phyloP scores from a whole-genome alignment of 805 yeast genomes.

The Zygosaccharomyces bisporus region DNA sequence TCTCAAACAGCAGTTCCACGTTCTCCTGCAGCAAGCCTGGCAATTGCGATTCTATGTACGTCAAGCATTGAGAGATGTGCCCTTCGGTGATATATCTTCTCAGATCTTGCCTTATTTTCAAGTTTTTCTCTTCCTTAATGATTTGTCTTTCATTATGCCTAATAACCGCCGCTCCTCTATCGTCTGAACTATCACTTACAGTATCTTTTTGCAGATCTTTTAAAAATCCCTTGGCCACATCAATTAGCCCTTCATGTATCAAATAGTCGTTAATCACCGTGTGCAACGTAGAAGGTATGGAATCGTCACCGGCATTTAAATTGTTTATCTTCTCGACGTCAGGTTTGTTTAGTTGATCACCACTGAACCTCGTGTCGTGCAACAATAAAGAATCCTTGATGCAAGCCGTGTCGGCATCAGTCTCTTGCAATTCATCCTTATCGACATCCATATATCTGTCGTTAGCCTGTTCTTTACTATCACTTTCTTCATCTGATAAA shows the following conservation, averaged over 20 bases:
- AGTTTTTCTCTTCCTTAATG: slow-evolving; percentile 36
- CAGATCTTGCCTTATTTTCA: slow-evolving; percentile 44
- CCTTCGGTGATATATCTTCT: slow-evolving; percentile 42
- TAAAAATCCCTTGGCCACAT: slow-evolving; percentile 49
- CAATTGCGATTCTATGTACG: slow-evolving; percentile 33
- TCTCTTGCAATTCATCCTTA: slow-evolving; percentile 29
- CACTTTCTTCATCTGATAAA: slow-evolving; percentile 16
- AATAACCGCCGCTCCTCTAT: slow-evolving; percentile 21
- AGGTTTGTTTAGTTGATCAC: slow-evolving; percentile 26
- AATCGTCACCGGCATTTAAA: slow-evolving; percentile 26
- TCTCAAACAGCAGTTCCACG: slow-evolving; percentile 28
- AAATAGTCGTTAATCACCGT: slow-evolving; percentile 43
- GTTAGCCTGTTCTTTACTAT: slow-evolving; percentile 16
- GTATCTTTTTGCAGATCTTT: slow-evolving; percentile 41
- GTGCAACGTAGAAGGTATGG: slow-evolving; percentile 30
- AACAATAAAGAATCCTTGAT: slow-evolving; percentile 13
- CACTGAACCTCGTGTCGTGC: slow-evolving; percentile 23
- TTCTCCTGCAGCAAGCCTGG: slow-evolving; percentile 26
- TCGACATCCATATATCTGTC: slow-evolving; percentile 32
- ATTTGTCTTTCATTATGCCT: slow-evolving; percentile 33
- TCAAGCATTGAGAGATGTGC: slow-evolving; percentile 44
- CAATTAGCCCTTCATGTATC: slow-evolving; percentile 54
- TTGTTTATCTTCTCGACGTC: slow-evolving; percentile 21
- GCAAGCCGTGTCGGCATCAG: slow-evolving; percentile 15
- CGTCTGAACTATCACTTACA: slow-evolving; percentile 16